A percentile compares a stretch with the other conserved stretches of the same genome.
phyloP scores from a whole-genome alignment of 2,329 filamentous ascomycete species.

The Fonsecaea nubica region DNA sequence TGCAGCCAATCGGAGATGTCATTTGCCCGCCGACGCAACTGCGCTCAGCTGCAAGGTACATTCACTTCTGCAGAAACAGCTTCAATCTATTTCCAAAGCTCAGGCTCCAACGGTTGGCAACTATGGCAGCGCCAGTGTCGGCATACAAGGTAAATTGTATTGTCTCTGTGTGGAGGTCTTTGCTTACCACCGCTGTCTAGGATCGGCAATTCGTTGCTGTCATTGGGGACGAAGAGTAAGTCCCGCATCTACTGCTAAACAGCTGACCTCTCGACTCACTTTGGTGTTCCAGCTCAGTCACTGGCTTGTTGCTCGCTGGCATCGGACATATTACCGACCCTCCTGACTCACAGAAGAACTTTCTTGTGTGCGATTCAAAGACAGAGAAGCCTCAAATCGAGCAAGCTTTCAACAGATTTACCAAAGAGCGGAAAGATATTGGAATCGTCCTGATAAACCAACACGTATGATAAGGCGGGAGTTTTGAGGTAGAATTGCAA shows the following conservation, averaged over 20 bases:
- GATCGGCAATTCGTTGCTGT: constrained; percentile 96
- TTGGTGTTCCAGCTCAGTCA: constrained; percentile 76
- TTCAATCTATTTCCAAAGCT: constrained; percentile 12
- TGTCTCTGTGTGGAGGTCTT: neutral
- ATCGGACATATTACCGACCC: constrained; percentile 93
- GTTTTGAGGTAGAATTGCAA: neutral
- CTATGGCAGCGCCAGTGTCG: constrained; percentile 66
- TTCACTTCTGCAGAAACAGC: constrained; percentile 1
- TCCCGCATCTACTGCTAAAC: constrained; percentile 1
- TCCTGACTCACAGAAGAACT: constrained; percentile 94
- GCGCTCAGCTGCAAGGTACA: neutral
- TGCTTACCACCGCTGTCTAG: constrained; percentile 46
- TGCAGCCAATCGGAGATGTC: constrained; percentile 23
- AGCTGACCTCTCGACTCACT: constrained; percentile 10
- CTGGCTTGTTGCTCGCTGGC: constrained; percentile 90
- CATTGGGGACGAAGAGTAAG: constrained; percentile 86
- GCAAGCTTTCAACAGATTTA: constrained; percentile 86
- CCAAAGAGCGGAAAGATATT: constrained; percentile 90
- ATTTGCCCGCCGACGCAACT: constrained; percentile 2
- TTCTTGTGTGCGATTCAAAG: constrained; percentile 93
- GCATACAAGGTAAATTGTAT: constrained; percentile 60
- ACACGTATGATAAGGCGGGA: constrained; percentile 67
- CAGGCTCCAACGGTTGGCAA: constrained; percentile 30
- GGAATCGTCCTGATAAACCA: constrained; percentile 97
- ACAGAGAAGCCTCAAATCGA: constrained; percentile 90